Base-by-base conservation (phyloP, 306 rosid species). In the Sechiopsis laciniata region DNA sequence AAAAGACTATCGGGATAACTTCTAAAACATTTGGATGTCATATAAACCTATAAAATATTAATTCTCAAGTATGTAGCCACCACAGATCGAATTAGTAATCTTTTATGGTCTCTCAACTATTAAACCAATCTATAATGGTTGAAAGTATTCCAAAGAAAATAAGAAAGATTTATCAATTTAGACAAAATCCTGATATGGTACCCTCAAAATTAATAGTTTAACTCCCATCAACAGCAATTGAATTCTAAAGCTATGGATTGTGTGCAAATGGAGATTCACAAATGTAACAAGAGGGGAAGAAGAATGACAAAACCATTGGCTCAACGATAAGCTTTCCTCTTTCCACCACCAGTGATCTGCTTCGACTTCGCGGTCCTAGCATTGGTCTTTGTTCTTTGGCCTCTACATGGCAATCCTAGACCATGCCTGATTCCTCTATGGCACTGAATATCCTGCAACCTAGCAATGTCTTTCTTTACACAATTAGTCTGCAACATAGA, bases 361-460 rank as follows among this genome's bases (percentile, higher is more conserved):
- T 78, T 83, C 19, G 80, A 78, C 84, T 74, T 87, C 83, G 83
- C 58, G 61, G 91, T 87, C 78, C 85, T 84, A 20, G 91, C 84
- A 71, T 87, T 87, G 2, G 91, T 84, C 74, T 84, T 88, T 9
- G 91, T 87, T 63, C 91, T 81, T 80, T 87, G 91, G 50, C 91
- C 91, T 14, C 91, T 79, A 75, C 91, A 87, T 8, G 91, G 91
- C 22, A 87, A 73, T 40, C 82, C 79, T 76, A 80, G 85, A 0
- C 58, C 75, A 8, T 87, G 91, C 74, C 91, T 84, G 40, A 83
- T 77, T 75, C 91, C 91, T 81, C 88, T 78, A 42, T 87, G 83
- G 81, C 88, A 82, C 75, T 82, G 88, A 69, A 87, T 81, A 45
- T 77, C 55, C 50, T 76, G 85, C 82, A 87, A 71, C 76, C 85